Percentiles rank a stretch among this genome's conserved stretches.
Evolutionary conservation across 176 grass and related monocot genomes (phyloP).

Genomic region (maize (Zea mays)): Zm-B73-REFERENCE-NAM-5.0 NC_050097.1:231663501-231664000

Average conservation of each 20-base stretch:
- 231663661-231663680: slow-evolving; percentile 36
- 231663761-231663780: no score
- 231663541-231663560: not conserved
- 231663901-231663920: no score
- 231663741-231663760: slow-evolving; percentile 45
- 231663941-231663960: no score
- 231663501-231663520: not conserved
- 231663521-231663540: not conserved
- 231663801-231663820: no score
- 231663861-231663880: no score
- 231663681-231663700: slow-evolving; percentile 55
- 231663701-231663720: slow-evolving; percentile 66
- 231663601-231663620: slow-evolving; percentile 70
- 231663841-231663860: no score
- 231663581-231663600: slow-evolving; percentile 86
- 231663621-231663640: slow-evolving; percentile 38
- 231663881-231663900: no score
- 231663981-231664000: no score
- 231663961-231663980: no score
- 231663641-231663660: slow-evolving; percentile 31
- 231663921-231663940: no score
- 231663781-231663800: no score
- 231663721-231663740: slow-evolving; percentile 56
- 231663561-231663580: slow-evolving; percentile 65
- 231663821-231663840: no score